These are phyloP conservation scores for Xerocomellus chrysenteron DNA, from an alignment of 768 basidiomycete species.

Conservation along the genomic window DNA sequence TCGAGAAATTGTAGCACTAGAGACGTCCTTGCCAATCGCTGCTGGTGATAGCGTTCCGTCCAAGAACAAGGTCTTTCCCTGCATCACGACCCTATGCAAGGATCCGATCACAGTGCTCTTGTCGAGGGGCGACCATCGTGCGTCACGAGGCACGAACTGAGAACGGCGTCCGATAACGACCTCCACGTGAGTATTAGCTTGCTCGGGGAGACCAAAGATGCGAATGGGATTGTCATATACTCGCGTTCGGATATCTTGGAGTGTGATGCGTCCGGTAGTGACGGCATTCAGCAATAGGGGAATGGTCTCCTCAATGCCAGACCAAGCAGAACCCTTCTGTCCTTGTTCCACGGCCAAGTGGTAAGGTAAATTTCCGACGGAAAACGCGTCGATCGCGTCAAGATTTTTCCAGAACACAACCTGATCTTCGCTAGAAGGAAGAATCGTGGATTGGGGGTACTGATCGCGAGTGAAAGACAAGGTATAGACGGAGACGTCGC, in stretches of 20 bases:
- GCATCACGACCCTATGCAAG: slow-evolving; percentile 88
- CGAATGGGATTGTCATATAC: slow-evolving; percentile 89
- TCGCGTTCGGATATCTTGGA: slow-evolving; percentile 79
- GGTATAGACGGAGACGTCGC: slow-evolving; percentile 90
- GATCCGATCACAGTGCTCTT: slow-evolving; percentile 62
- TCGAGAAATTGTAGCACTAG: slow-evolving; percentile 54
- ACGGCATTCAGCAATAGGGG: slow-evolving; percentile 89
- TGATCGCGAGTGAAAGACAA: slow-evolving; percentile 83
- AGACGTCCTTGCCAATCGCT: slow-evolving; percentile 71
- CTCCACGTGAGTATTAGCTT: slow-evolving; percentile 84
- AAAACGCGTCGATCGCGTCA: slow-evolving; percentile 84
- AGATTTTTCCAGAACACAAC: slow-evolving; percentile 83
- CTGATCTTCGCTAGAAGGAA: slow-evolving; percentile 79
- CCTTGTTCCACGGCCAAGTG: slow-evolving; percentile 63
- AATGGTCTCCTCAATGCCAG: slow-evolving; percentile 85
- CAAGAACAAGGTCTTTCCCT: slow-evolving; percentile 85
- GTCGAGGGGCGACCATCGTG: slow-evolving; percentile 83
- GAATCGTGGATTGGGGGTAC: slow-evolving; percentile 59
- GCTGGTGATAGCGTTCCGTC: slow-evolving; percentile 72
- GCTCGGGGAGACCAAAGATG: slow-evolving; percentile 90
- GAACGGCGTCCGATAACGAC: slow-evolving; percentile 82
- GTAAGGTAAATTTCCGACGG: slow-evolving; percentile 84
- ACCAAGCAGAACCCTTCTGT: slow-evolving; percentile 59
- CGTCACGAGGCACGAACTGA: slow-evolving; percentile 48
- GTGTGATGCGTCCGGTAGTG: slow-evolving; percentile 68